phyloP scores from a whole-genome alignment of 306 rosid species.

The Rosa lucieae region DNA sequence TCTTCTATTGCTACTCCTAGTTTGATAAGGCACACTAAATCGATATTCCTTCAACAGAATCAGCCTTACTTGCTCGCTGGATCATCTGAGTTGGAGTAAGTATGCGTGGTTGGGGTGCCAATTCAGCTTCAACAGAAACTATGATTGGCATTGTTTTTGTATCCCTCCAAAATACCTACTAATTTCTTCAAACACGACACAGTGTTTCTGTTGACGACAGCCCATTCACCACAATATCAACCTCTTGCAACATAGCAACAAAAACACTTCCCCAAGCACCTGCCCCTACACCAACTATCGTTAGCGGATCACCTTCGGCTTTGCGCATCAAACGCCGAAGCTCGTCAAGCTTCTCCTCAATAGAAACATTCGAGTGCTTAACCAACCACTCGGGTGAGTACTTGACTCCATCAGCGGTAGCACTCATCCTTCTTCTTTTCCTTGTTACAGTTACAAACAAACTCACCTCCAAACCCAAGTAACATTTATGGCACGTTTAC shows the following conservation, averaged over 20 bases:
- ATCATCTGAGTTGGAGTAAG: slow-evolving; percentile 90
- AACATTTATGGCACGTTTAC: too few relatives aligned
- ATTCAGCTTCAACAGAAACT: slow-evolving; percentile 88
- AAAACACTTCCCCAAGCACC: slow-evolving; percentile 99
- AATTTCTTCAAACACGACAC: slow-evolving; percentile 70
- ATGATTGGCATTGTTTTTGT: slow-evolving; percentile 73
- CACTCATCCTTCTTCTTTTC: slow-evolving; percentile 46
- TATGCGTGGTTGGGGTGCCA: slow-evolving; percentile 70
- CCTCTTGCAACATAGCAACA: slow-evolving; percentile 87
- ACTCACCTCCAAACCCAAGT: not conserved
- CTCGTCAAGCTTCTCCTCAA: slow-evolving; percentile 82
- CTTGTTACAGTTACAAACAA: not conserved
- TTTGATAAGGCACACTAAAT: too few relatives aligned
- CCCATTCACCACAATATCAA: slow-evolving; percentile 87
- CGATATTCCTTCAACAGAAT: too few relatives aligned
- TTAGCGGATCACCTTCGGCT: slow-evolving; percentile 79
- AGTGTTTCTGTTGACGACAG: slow-evolving; percentile 83
- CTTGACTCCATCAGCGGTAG: slow-evolving; percentile 20
- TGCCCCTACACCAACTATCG: slow-evolving; percentile 91
- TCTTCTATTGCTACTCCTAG: too few relatives aligned
- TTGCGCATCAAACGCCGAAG: slow-evolving; percentile 64
- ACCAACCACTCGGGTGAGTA: slow-evolving; percentile 24
- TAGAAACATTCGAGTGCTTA: slow-evolving; percentile 41
- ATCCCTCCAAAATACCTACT: slow-evolving; percentile 83
- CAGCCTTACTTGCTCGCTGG: slow-evolving; percentile 73